Conservation (phyloP, 2,329 filamentous ascomycete species). For the Seiridium unicorne region DNA sequence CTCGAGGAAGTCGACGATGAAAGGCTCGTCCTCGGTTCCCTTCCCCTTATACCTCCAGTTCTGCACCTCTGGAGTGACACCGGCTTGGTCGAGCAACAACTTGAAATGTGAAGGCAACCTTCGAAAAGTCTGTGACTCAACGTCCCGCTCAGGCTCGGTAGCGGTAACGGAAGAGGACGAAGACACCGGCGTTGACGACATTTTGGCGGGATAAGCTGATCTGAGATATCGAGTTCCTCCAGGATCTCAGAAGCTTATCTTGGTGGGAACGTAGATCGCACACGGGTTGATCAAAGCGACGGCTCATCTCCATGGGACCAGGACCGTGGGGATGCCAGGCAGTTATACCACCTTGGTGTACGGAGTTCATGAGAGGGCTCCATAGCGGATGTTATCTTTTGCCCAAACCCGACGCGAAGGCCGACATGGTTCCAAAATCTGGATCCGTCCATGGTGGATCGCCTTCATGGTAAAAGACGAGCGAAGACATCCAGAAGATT, state of each 20-base stretch:
- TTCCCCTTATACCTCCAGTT: slow-evolving; percentile 55
- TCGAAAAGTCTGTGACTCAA: slow-evolving; percentile 36
- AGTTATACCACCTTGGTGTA: too few species aligned
- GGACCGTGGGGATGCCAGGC: too few species aligned
- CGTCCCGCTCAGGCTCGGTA: slow-evolving; percentile 32
- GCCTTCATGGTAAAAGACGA: background rate
- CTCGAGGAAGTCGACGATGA: slow-evolving; percentile 65
- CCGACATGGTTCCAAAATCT: background rate
- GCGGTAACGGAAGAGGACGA: slow-evolving; percentile 30
- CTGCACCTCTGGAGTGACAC: slow-evolving; percentile 55
- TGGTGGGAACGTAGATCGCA: too few species aligned
- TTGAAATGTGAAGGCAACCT: slow-evolving; percentile 44
- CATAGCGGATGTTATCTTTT: background rate
- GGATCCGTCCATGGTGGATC: background rate
- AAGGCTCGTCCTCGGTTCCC: slow-evolving; percentile 67
- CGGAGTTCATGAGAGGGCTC: background rate
- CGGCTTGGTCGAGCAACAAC: slow-evolving; percentile 56
- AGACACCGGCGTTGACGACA: slow-evolving; percentile 16
- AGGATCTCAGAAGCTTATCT: too few species aligned
- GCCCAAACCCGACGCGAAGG: background rate
- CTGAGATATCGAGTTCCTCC: background rate
- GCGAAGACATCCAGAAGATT: background rate
- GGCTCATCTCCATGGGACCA: too few species aligned
- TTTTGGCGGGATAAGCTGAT: background rate
- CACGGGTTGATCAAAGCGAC: too few species aligned